These are phyloP conservation scores for Amylostereum areolatum DNA, from an alignment of 1,284 basidiomycete species.

Conservation along the genomic window DNA sequence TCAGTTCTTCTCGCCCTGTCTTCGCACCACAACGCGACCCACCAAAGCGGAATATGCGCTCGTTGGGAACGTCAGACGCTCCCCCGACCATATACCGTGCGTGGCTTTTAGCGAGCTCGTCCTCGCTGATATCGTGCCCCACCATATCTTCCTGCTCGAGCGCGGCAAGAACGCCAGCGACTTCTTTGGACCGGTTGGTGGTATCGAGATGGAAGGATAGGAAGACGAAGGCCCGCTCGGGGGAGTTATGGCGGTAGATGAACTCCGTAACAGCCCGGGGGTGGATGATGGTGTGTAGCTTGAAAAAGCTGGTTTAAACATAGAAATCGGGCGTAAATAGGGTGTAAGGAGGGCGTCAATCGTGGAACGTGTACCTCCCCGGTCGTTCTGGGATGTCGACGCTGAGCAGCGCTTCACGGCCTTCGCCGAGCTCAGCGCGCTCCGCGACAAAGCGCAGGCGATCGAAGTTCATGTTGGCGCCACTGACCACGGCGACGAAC, in stretches of 20 bases:
- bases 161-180: slow-evolving; percentile 55
- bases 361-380: slow-evolving; percentile 60
- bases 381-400: slow-evolving; percentile 91
- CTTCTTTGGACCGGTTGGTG: slow-evolving; percentile 59
- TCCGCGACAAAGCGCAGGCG: slow-evolving; percentile 95
- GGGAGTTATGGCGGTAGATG: slow-evolving; percentile 81
- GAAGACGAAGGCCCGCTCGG: slow-evolving; percentile 76
- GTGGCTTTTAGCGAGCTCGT: slow-evolving; percentile 95
- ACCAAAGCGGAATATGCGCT: slow-evolving; percentile 94
- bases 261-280: slow-evolving; percentile 97
- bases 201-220: slow-evolving; percentile 86
- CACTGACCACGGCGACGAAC: slow-evolving; percentile 90
- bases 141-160: slow-evolving; percentile 72
- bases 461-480: slow-evolving; percentile 99
- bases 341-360: neutral
- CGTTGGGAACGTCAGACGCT: slow-evolving; percentile 68
- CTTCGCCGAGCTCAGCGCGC: slow-evolving; percentile 94
- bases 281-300: slow-evolving; percentile 82
- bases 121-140: slow-evolving; percentile 86
- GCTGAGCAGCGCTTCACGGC: slow-evolving; percentile 87
- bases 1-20: neutral
- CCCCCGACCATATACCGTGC: slow-evolving; percentile 94
- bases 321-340: neutral
- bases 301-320: slow-evolving; percentile 66
- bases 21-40: slow-evolving; percentile 18